A percentile compares a stretch with the other conserved stretches of the same genome.
Evolutionary conservation across 140 eudicot species (phyloP).

Genomic region (Ambrosia hybrid): DNA sequence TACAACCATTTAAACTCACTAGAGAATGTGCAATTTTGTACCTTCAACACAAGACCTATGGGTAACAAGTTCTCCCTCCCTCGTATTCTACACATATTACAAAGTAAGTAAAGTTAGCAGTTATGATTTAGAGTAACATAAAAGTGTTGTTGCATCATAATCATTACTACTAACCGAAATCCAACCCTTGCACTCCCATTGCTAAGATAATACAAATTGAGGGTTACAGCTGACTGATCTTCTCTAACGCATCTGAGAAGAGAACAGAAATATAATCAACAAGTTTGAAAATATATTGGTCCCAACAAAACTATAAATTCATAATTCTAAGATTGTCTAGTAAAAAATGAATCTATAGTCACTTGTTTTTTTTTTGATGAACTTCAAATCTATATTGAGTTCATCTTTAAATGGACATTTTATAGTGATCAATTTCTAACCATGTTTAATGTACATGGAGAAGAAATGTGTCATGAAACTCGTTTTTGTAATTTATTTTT

Average conservation of each 20-base stretch:
- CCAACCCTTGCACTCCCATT: constrained; percentile 99
- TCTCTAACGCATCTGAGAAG: constrained; percentile 85
- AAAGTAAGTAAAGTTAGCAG: neutral
- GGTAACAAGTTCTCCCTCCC: constrained; percentile 95
- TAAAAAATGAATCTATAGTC: no score
- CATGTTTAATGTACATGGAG: neutral
- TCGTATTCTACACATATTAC: constrained; percentile 58
- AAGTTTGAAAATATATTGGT: neutral
- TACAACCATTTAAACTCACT: neutral
- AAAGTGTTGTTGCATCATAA: neutral
- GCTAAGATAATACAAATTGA: constrained; percentile 70
- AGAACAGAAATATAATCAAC: constrained; percentile 3
- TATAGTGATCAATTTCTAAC: no score
- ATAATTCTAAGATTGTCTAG: no score
- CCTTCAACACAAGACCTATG: constrained; percentile 90
- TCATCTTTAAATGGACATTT: no score
- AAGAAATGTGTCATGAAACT: no score
- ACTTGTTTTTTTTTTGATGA: no score
- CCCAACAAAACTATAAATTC: no score
- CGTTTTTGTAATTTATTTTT: no score
- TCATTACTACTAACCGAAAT: constrained; percentile 65
- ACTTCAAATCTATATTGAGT: no score
- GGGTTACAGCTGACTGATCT: constrained; percentile 84
- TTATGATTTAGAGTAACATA: neutral
- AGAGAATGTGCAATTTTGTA: constrained; percentile 21